Base-by-base conservation (phyloP, 768 basidiomycete species). In the Stropharia rugosoannulata region DNA sequence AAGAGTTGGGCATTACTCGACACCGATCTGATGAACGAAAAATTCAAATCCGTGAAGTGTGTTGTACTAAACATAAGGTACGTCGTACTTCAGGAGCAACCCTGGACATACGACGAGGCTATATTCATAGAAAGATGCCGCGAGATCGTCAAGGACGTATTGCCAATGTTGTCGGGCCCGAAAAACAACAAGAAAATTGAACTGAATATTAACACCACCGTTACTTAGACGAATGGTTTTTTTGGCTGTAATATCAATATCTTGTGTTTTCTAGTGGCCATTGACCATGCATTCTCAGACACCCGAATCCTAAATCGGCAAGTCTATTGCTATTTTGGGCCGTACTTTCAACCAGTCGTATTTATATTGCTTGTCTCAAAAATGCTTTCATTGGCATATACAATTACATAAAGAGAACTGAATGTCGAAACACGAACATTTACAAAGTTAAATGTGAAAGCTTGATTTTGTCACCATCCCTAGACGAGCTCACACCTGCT, bases 31-130 rank as follows among this genome's bases (percentile, higher is more conserved):
- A 42, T 47, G 3, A 35, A 54, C 11, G 41, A 39, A 16, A 35
- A 37, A 6, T 59, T 55, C 11, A 49, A 49, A 13, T 13, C 22
- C 0, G 45, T 59, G n/a, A 41, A 15, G 16, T 29, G 27, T 3
- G 57, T 62, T 19, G 13, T 44, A 13, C 22, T 62, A 1, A 55
- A 45, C 8, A 18, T 62, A 37, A 46, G 49, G 11, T 62, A 62
- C 38, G 36, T 36, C 7, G 54, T 56, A 3, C 29, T 59, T 4
- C 58, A 51, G 27, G 61, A 54, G 13, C 36, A 55, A 16, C 61
- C 61, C 9, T 62, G 61, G 61, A 38, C 56, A 12, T 62, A 59
- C 41, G 51, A 62, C 19, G 50, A 59, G 54, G 38, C 16, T 3
- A 35, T 62, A 3, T 62, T 59, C 25, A 37, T 22, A 2, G 39